Conservation (phyloP, 495 filamentous ascomycete species). For the Chaetomium tenue region DNA sequence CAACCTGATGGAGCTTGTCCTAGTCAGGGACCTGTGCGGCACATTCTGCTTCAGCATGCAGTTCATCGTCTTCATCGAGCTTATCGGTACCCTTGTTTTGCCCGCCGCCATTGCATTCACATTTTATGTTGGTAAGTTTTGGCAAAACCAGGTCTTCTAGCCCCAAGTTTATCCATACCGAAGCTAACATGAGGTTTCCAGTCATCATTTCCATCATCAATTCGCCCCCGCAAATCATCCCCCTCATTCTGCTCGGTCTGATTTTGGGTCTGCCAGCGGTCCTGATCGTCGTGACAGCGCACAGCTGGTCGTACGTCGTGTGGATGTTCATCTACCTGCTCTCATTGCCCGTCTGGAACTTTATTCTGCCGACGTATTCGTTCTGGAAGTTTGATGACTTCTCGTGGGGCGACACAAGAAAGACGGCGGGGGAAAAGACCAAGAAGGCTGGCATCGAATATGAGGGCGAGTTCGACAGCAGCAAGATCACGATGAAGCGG, state of each 20-base stretch:
- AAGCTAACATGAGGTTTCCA: constrained; percentile 35
- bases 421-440: constrained; percentile 86
- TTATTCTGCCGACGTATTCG: constrained; percentile 87
- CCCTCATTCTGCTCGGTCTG: constrained; percentile 82
- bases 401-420: constrained; percentile 97
- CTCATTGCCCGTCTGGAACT: constrained; percentile 97
- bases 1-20: constrained; percentile 95
- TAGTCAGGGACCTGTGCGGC: constrained; percentile 94
- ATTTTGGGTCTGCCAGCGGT: constrained; percentile 93
- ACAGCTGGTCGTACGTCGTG: constrained; percentile 84
- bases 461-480: constrained; percentile 96
- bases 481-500: constrained; percentile 96
- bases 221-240: constrained; percentile 86
- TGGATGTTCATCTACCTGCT: constrained; percentile 98
- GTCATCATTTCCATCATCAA: constrained; percentile 82
- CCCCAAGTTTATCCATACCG: not conserved
- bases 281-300: constrained; percentile 93
- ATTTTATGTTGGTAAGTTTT: constrained; percentile 79
- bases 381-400: constrained; percentile 99
- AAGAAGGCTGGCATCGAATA: constrained; percentile 75
- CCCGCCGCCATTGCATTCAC: constrained; percentile 97
- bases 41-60: constrained; percentile 99
- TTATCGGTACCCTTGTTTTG: constrained; percentile 90
- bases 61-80: constrained; percentile 94
- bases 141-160: not conserved